Base-by-base conservation (phyloP, 371 early-diverging fungal genomes). In the Mortierella sp. region DNA sequence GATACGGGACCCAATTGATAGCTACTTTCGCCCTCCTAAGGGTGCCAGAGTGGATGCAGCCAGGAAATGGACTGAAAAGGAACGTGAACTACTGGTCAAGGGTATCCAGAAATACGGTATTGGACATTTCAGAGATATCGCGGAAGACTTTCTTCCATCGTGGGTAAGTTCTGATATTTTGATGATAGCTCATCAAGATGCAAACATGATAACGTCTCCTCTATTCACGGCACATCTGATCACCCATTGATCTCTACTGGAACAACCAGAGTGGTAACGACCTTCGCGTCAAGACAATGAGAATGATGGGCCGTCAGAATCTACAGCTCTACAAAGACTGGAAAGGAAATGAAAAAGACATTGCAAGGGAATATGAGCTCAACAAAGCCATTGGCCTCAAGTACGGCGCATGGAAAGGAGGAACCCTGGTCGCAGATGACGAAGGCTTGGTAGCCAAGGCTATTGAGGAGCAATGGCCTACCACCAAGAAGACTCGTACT, bases 251-350 rank as follows among this genome's bases (percentile, higher is more conserved):
- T 14, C 9, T 39, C 49, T 34, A 21, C 6, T 31, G 41, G 18
- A 19, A 42, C 26, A n/a, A 43, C 21, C 73, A 92, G 93, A 83
- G 86, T 23, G 87, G 88, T 19, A 93, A 95, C 56, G 96, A 95
- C 65, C 82, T 95, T 30, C 89, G 95, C 56, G 83, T 95, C 61
- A 94, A 94, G 61, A 80, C 93, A 12, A 94, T 94, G 67, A 84
- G 95, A 34, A 68, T 95, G 48, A 90, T 95, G 56, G 96, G 96
- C 41, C 88, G 96, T 34, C 96, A 95, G 61, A 95, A 95, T 60
- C 78, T 94, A 46, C 94, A 95, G 72, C 72, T 93, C 30, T 95
- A 95, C 76, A 86, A 89, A 58, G 92, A 88, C 49, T 95, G 95
- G 95, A 92, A 89, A 66, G 95, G 95, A 2, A 81, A 84, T 67